Base-by-base conservation (phyloP, 345 rosid genomes). In the Linum tenue region DNA sequence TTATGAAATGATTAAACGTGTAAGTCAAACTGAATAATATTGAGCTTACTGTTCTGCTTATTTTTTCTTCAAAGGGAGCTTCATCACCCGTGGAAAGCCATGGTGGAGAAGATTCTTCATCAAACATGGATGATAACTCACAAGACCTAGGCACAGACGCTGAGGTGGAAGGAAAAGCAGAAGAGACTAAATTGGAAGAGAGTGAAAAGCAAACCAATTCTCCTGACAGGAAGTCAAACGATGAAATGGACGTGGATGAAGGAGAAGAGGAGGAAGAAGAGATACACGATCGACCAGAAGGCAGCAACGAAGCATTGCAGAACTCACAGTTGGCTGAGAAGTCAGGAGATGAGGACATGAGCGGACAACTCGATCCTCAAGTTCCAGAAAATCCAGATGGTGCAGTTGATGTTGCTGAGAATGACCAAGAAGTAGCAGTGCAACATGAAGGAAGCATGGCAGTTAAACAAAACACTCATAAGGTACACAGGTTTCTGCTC, bases 51-150 rank as follows among this genome's bases (percentile, higher is more conserved):
- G 44, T 61, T 36, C 53, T 2, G 6, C 17, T 44, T 66, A 40
- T 41, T 44, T 22, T 17, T 59, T 51, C 69, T 39, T 48, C 70
- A 71, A 65, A 92, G 97, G 96, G 82, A 43, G 75, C 31, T 22
- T 22, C 86, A 68, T 86, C 88, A 50, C 80, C 75, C 37, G 73
- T 65, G 4, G 89, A 83, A 69, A 88, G 96, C 72, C 91, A 78
- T 8, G 78, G 77, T 56, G 90, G 82, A 22, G 97, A 76, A 64
- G 95, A 83, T 69, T 82, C 87, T 64, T 83, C 88, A 17, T 81
- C 86, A 72, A 84, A 86, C 73, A 80, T 80, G 73, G 94, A 71
- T 56, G 95, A 22, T 22, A 22, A 88, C 70, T 84, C 87, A 50
- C 76, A 70, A 55, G 92, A 81, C 65, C 76, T 56, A 37, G 91